Conservation (phyloP, 495 filamentous ascomycete species). For the Physcia stellaris region DNA sequence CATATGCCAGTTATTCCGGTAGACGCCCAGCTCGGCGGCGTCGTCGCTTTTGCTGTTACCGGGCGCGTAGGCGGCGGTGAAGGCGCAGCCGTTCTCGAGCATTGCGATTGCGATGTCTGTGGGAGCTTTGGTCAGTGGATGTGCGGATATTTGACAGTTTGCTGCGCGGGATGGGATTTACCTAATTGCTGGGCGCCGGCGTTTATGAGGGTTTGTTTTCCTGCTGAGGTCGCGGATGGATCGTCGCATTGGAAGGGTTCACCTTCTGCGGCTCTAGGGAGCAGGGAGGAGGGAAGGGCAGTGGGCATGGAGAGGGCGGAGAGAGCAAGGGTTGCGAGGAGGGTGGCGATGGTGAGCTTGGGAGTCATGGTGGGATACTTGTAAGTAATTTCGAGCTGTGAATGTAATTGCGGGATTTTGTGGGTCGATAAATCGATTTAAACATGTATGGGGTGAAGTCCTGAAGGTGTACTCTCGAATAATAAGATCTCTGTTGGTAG, state of each 20-base stretch:
- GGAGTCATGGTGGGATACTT: conserved; percentile 51
- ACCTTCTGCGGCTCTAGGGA: neutral
- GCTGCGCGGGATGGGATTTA: neutral
- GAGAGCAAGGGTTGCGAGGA: neutral
- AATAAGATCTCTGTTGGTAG: too few relatives aligned
- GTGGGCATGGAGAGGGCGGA: neutral
- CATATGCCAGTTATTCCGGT: conserved; percentile 3
- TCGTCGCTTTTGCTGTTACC: neutral
- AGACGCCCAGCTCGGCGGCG: neutral
- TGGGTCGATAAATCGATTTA: too few relatives aligned
- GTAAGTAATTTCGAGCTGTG: too few relatives aligned
- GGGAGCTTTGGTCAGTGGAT: too few relatives aligned
- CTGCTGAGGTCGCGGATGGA: neutral
- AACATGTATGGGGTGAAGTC: too few relatives aligned
- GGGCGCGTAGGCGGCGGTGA: neutral
- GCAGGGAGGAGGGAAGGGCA: neutral
- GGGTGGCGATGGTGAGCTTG: neutral
- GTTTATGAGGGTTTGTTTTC: neutral
- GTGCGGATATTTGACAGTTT: too few relatives aligned
- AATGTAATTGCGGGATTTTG: too few relatives aligned
- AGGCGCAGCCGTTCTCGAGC: conserved; percentile 2
- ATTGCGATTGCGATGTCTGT: conserved; percentile 3
- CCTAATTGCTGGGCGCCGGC: neutral
- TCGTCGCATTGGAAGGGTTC: conserved; percentile 1
- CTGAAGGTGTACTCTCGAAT: too few relatives aligned